A percentile compares a stretch with the other conserved stretches of the same genome.
These are phyloP conservation scores for Penicillium sp. DNA, from an alignment of 2,329 filamentous ascomycete species.

Conservation along the genomic window DNA sequence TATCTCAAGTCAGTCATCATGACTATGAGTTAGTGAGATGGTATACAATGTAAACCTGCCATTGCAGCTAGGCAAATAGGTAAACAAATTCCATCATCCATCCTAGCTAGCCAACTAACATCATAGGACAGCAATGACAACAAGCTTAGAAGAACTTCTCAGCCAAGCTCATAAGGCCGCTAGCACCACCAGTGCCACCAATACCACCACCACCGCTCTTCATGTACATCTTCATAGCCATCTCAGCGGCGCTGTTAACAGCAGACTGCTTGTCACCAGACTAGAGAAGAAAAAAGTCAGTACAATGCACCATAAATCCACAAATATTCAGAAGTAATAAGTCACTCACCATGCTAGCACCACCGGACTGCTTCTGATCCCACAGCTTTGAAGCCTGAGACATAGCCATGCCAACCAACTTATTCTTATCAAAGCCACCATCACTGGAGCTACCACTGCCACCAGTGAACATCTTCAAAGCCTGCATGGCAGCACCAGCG, in stretches of 20 bases:
- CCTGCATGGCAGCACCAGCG: conserved; percentile 56
- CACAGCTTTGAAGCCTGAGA: conserved; percentile 79
- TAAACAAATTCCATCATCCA: too few relatives aligned
- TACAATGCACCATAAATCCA: conserved; percentile 1
- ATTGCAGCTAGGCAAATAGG: too few relatives aligned
- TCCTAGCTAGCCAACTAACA: too few relatives aligned
- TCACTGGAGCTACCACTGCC: conserved; percentile 50
- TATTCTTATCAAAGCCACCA: conserved; percentile 65
- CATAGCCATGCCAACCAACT: conserved; percentile 85
- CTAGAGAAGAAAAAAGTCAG: conserved; percentile 22
- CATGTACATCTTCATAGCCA: conserved; percentile 88
- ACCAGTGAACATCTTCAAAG: conserved; percentile 72
- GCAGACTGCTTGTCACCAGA: conserved; percentile 76
- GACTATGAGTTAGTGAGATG: neutral
- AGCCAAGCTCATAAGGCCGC: conserved; percentile 59
- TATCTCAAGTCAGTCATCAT: neutral
- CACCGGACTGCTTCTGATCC: conserved; percentile 59
- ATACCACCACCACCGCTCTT: conserved; percentile 66
- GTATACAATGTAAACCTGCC: neutral
- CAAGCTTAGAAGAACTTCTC: conserved; percentile 57
- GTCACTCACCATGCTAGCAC: conserved; percentile 52
- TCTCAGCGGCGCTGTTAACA: conserved; percentile 76
- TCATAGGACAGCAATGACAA: neutral
- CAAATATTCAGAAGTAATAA: neutral
- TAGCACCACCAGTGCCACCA: conserved; percentile 46